phyloP scores from a whole-genome alignment of 495 filamentous ascomycete species.

The Aspergillus nidulans region DNA sequence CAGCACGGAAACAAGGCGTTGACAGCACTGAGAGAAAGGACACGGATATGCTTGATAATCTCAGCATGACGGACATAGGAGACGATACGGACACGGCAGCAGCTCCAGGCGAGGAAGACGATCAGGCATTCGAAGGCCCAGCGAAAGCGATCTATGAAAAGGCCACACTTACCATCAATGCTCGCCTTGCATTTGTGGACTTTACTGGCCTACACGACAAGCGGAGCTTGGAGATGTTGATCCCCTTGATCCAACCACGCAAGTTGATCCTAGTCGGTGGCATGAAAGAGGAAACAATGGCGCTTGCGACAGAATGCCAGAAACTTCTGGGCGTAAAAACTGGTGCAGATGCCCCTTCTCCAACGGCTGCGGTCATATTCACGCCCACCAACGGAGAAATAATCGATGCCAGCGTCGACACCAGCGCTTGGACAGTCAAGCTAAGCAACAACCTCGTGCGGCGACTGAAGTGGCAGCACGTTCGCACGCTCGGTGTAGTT shows the following conservation, averaged over 20 bases:
- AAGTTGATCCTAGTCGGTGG: constrained; percentile 90
- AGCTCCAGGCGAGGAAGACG: constrained; percentile 44
- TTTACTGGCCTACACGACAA: constrained; percentile 91
- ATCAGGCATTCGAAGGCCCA: constrained; percentile 57
- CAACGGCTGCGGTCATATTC: constrained; percentile 61
- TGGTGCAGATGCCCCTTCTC: constrained; percentile 33
- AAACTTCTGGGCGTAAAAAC: constrained; percentile 60
- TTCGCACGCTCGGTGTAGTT: constrained; percentile 82
- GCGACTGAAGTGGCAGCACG: constrained; percentile 89
- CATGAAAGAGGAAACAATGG: constrained; percentile 66
- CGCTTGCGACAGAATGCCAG: constrained; percentile 75
- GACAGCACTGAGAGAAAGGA: constrained; percentile 43
- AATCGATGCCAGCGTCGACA: constrained; percentile 91
- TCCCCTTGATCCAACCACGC: constrained; percentile 88
- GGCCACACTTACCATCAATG: constrained; percentile 58
- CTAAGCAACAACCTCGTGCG: constrained; percentile 77
- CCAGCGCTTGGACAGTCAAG: constrained; percentile 94
- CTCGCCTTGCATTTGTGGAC: constrained; percentile 81
- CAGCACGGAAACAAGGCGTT: constrained; percentile 41
- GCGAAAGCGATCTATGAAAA: constrained; percentile 63
- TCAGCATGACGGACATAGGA: constrained; percentile 35
- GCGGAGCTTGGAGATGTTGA: constrained; percentile 85
- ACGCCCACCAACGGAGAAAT: constrained; percentile 66
- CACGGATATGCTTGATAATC: constrained; percentile 37
- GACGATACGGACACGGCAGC: constrained; percentile 45